A percentile compares a stretch with the other conserved stretches of the same genome.
These are phyloP conservation scores for Penicillium dipodomyicola DNA, from an alignment of 495 filamentous ascomycete species.

Conservation along the genomic window DNA sequence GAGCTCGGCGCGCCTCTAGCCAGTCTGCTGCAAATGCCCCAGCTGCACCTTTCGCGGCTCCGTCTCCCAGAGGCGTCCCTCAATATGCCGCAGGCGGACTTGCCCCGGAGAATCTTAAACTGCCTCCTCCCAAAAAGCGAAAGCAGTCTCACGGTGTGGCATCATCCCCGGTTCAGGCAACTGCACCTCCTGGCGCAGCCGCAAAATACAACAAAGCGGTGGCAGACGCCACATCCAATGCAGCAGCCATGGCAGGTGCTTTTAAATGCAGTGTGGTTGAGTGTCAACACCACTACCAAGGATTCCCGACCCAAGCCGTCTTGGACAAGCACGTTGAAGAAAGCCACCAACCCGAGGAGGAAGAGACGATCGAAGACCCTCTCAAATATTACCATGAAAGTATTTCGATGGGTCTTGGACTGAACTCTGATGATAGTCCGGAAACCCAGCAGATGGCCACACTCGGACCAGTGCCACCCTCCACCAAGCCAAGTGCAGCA, in stretches of 20 bases:
- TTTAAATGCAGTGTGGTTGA: conserved; percentile 47
- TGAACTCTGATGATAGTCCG: conserved; percentile 32
- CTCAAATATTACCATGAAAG: conserved; percentile 48
- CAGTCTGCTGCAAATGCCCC: conserved; percentile 58
- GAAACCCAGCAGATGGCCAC: conserved; percentile 21
- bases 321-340: conserved; percentile 50
- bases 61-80: conserved; percentile 71
- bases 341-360: conserved; percentile 42
- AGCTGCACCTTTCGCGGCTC: conserved; percentile 64
- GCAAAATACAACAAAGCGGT: conserved; percentile 39
- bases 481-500: conserved; percentile 24
- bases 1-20: conserved; percentile 52
- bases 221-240: conserved; percentile 34
- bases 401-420: conserved; percentile 37
- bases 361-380: conserved; percentile 45
- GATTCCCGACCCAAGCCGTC: conserved; percentile 44
- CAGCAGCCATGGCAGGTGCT: conserved; percentile 27
- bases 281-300: conserved; percentile 46
- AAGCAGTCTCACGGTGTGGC: conserved; percentile 47
- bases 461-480: conserved; percentile 8
- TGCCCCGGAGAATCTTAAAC: conserved; percentile 55
- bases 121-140: conserved; percentile 62
- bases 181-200: conserved; percentile 25
- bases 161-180: conserved; percentile 31
- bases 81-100: conserved; percentile 49